Percentiles rank a stretch among this genome's conserved stretches.
Evolutionary conservation across 2,329 filamentous ascomycete species (phyloP).

Genomic region (Arthrobotrys sphaeroides): DNA sequence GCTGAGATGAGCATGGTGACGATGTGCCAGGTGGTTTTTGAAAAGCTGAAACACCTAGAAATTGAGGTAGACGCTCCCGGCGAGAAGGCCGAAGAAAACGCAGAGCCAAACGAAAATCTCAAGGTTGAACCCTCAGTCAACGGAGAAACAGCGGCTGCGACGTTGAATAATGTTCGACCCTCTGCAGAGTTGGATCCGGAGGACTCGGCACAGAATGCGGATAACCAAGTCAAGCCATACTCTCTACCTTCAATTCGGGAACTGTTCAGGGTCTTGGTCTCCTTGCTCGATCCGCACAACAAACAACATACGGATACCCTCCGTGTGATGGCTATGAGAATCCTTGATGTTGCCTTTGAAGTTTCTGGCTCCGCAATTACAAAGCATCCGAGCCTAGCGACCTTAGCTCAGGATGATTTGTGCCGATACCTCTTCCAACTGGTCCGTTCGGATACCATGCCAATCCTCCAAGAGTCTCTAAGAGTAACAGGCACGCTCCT

Average conservation of each 20-base stretch:
- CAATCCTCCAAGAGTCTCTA: slow-evolving; percentile 89
- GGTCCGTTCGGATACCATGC: slow-evolving; percentile 94
- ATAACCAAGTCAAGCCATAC: slow-evolving; percentile 76
- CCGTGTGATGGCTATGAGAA: slow-evolving; percentile 95
- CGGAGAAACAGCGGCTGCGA: slow-evolving; percentile 64
- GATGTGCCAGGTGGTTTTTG: slow-evolving; percentile 99
- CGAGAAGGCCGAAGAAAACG: slow-evolving; percentile 72
- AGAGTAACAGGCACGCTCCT: slow-evolving; percentile 90
- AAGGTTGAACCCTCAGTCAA: slow-evolving; percentile 84
- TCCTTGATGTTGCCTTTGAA: slow-evolving; percentile 96
- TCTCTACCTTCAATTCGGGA: slow-evolving; percentile 93
- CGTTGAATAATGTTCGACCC: slow-evolving; percentile 49
- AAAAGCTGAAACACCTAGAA: slow-evolving; percentile 86
- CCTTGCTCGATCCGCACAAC: slow-evolving; percentile 92
- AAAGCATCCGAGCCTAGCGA: slow-evolving; percentile 85
- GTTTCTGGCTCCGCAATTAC: slow-evolving; percentile 95
- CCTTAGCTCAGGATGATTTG: slow-evolving; percentile 87
- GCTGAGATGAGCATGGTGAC: slow-evolving; percentile 97
- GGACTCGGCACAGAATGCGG: slow-evolving; percentile 62
- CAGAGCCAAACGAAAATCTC: slow-evolving; percentile 76
- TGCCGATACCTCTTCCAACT: slow-evolving; percentile 96
- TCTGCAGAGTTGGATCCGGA: slow-evolving; percentile 61
- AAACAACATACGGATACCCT: slow-evolving; percentile 91
- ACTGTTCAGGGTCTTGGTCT: slow-evolving; percentile 90
- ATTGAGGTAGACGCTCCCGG: slow-evolving; percentile 72